Evolutionary conservation across 441 rosid species (phyloP).

Genomic region (Lepidium campestre): DNA sequence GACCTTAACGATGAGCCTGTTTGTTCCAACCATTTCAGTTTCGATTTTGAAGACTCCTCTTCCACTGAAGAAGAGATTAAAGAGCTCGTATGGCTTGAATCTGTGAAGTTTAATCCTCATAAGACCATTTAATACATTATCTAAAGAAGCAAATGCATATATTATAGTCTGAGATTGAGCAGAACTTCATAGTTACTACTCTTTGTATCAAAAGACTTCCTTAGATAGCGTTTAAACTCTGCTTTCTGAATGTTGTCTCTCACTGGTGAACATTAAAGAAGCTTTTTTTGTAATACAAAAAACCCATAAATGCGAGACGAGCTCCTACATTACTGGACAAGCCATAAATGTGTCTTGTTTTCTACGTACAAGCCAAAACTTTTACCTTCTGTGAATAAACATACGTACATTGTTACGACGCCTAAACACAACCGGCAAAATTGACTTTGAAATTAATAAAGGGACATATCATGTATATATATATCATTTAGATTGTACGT

Average conservation of each 20-base stretch:
- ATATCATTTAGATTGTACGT: too few species aligned
- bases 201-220: neutral
- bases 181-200: neutral
- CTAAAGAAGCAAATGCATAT: neutral
- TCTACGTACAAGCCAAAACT: too few species aligned
- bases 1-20: constrained; percentile 59
- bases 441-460: too few species aligned
- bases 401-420: too few species aligned
- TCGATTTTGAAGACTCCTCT: constrained; percentile 57
- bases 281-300: too few species aligned
- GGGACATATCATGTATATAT: too few species aligned
- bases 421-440: too few species aligned
- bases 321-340: too few species aligned
- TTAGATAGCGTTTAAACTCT: neutral
- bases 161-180: neutral
- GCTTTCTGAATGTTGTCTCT: neutral
- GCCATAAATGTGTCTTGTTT: too few species aligned
- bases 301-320: too few species aligned
- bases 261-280: too few species aligned
- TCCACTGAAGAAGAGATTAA: constrained; percentile 67
- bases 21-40: constrained; percentile 52
- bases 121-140: neutral
- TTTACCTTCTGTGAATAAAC: too few species aligned
- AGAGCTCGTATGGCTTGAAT: constrained; percentile 65
- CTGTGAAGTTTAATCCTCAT: constrained; percentile 47